Evolutionary conservation across 2,329 filamentous ascomycete species (phyloP), one percentile per base, ranked within the genome.

Genomic region (Biscogniauxia sp.): DNA sequence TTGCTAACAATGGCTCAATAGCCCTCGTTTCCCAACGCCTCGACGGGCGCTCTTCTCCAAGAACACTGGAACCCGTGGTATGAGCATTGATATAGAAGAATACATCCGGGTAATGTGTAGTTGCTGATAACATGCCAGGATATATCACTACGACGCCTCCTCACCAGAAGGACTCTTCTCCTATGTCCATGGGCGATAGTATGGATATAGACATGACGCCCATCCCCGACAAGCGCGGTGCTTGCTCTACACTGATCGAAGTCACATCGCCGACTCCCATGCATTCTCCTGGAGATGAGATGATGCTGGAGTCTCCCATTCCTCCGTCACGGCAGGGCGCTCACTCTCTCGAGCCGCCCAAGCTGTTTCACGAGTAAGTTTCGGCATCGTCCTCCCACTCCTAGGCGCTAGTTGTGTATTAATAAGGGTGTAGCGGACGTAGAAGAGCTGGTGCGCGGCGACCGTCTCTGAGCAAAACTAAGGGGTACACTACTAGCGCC

Each of bases 191-290:
- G 58, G 84, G 85, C 62, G 93, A 97, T 74, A 11, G 5, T n/a
- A 32, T 32, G 28, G 82, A 87, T 59, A 97, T 98, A 92, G 93
- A 98, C 72, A 88, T 97, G 75, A 97, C 94, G 52, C 94, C 95
- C 49, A 79, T 98, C 50, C 93, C 93, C 62, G 92, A 97, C 80
- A 97, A 97, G 80, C 80, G 84, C 28, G 84, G 84, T 28, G 84
- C 90, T 13, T 93, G 87, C 71, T 77, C 82, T 77, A 75, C 82
- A 28, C 83, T 89, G 67, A 80, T 91, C 64, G 87, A 89, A 66
- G 76, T 92, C 57, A 84, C 86, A 28, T 93, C 91, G 28, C 91
- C 92, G 1, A 90, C 89, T 1, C 89, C 89, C 8, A 82, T 78
- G 17, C 77, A 80, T 60, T 75, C 77, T 54, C 66, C 74, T 61